Percentiles rank a stretch among this genome's conserved stretches.
Evolutionary conservation across 495 filamentous ascomycete genomes (phyloP).

Genomic region (Platismatia glauca): DNA sequence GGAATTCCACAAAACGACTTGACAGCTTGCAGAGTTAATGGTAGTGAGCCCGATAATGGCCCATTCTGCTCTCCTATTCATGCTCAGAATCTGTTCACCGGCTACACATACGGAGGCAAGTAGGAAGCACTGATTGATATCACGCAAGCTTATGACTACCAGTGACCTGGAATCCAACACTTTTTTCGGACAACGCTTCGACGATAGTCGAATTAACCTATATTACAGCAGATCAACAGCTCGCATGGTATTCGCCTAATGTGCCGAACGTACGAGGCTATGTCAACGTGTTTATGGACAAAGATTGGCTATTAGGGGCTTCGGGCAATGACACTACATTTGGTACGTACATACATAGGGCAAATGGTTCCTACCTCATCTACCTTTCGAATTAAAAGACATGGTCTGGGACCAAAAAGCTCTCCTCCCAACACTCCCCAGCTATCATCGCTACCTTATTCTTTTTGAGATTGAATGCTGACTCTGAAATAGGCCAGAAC

Average conservation of each 20-base stretch:
- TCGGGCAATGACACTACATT: constrained; percentile 17
- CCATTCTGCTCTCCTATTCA: constrained; percentile 21
- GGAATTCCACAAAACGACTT: constrained; percentile 20
- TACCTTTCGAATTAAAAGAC: neutral
- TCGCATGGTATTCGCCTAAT: constrained; percentile 15
- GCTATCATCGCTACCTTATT: neutral
- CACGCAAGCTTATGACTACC: neutral
- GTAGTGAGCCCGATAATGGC: constrained; percentile 15
- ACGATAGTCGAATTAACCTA: constrained; percentile 11
- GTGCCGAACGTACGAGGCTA: constrained; percentile 17
- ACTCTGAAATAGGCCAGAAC: constrained; percentile 14
- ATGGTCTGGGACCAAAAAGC: neutral
- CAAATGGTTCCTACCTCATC: neutral
- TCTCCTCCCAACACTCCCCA: too few relatives aligned
- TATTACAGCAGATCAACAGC: constrained; percentile 6
- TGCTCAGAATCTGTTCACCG: constrained; percentile 19
- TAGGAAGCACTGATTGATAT: neutral
- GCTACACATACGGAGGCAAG: constrained; percentile 19
- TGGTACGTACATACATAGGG: neutral
- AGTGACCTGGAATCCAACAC: constrained; percentile 21
- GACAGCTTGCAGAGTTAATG: constrained; percentile 19
- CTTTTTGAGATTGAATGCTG: neutral
- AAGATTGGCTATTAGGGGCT: constrained; percentile 14
- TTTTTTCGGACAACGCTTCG: constrained; percentile 17
- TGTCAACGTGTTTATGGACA: constrained; percentile 18